Evolutionary conservation across 352 stramenopile species (phyloP), one percentile per base, ranked within the genome.

Genomic region (Phytophthora sansomeana): DNA sequence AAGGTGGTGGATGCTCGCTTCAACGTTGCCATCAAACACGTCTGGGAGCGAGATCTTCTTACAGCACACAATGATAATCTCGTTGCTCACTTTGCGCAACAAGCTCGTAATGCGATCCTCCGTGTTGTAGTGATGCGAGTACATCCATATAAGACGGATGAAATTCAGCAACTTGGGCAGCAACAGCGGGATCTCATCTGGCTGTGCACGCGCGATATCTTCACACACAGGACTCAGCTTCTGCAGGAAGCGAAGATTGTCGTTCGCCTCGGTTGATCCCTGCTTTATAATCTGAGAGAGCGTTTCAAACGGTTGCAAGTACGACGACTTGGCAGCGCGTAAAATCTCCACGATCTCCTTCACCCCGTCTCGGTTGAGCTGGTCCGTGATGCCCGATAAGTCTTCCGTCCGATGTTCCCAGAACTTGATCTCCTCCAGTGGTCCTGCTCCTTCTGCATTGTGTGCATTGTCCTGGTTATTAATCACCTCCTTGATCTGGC

Each of bases 401-500:
- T 98, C 95, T 58, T 97, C 74, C 0, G 91, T 97, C 10, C 96
- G 91, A 52, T 91, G 86, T 29, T 96, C 83, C 96, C 96, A 98
- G 67, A 98, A 98, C 59, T 98, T 94, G 65, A 99, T 98, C 75
- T 98, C 96, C 65, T 98, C 92, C 0, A 99, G 66, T 2, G 96
- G 96, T 0, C 96, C 95, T 1, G 92, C 85, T 3, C 84, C 95
- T 60, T 98, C 95, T 0, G 89, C 86, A 50, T 97, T 90, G 52
- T 97, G 84, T 0, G 82, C 89, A 35, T 97, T 97, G 73, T 98
- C 91, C 57, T 98, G 93, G 68, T 97, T 98, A 71, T 98, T 98
- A 38, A 98, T 93, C 19, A 99, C 93, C 58, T 98, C 95, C 65
- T 98, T 99, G 67, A 99, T 98, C 68, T 99, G 96, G 3, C 95